Percentiles rank a stretch among this genome's conserved stretches.
Evolutionary conservation across 2,329 filamentous ascomycete species (phyloP).

Genomic region (Fusarium sp.): DNA sequence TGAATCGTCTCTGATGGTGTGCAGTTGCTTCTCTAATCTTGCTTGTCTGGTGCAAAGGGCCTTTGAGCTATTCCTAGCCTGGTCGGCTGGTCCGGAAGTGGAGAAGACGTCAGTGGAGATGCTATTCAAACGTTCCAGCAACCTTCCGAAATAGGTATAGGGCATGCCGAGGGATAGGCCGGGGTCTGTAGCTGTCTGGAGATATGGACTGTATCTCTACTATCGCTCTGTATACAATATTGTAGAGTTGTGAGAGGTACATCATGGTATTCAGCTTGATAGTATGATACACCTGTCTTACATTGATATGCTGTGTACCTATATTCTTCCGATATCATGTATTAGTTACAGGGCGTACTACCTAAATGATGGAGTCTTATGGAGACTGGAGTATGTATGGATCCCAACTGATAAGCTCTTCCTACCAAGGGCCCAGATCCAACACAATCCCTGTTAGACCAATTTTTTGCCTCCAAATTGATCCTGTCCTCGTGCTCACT

Average conservation of each 20-base stretch:
- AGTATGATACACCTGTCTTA: too few species aligned
- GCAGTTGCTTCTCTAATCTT: not conserved
- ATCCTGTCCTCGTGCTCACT: constrained; percentile 5
- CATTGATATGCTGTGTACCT: not conserved
- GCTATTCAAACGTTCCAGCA: constrained; percentile 42
- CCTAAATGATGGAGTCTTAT: too few species aligned
- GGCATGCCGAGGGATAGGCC: constrained; percentile 35
- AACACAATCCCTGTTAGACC: not conserved
- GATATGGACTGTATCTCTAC: too few species aligned
- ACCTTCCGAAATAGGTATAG: constrained; percentile 44
- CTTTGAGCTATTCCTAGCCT: not conserved
- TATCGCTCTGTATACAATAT: too few species aligned
- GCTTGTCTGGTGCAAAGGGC: not conserved
- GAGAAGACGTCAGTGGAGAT: constrained; percentile 24
- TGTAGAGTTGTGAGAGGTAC: too few species aligned
- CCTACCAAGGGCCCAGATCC: not conserved
- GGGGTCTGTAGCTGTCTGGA: too few species aligned
- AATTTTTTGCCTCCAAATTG: not conserved
- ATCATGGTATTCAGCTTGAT: too few species aligned
- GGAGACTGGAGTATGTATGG: too few species aligned
- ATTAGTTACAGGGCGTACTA: too few species aligned
- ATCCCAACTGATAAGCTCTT: constrained; percentile 25
- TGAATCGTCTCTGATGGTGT: not conserved
- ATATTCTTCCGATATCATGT: not conserved
- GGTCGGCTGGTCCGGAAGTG: constrained; percentile 25